Conservation (phyloP, 441 rosid genomes). For the Bocquillonia castaneifolia region DNA sequence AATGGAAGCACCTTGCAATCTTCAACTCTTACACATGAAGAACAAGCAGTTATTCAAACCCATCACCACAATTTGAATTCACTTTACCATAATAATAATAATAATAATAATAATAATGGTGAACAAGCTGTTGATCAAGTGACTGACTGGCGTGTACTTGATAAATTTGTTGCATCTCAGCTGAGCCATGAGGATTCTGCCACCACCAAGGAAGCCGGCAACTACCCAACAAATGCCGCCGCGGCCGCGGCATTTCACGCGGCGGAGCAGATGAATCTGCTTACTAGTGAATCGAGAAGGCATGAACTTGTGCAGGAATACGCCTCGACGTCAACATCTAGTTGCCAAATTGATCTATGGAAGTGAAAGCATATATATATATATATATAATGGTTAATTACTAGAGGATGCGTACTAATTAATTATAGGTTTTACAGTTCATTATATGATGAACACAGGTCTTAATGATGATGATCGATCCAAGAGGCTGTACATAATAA, state of each 20-base stretch:
- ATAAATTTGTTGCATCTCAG: conserved; percentile 95
- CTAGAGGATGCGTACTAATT: conserved; percentile 37
- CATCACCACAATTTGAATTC: conserved; percentile 51
- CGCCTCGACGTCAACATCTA: conserved; percentile 65
- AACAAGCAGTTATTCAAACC: conserved; percentile 32
- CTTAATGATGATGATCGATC: conserved; percentile 10
- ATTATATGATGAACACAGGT: conserved; percentile 20
- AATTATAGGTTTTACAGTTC: conserved; percentile 39
- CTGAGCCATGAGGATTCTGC: conserved; percentile 66
- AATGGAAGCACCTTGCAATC: conserved; percentile 52
- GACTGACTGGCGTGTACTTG: conserved; percentile 92
- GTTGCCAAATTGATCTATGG: conserved; percentile 86
- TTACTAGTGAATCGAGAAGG: conserved; percentile 39
- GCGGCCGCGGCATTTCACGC: conserved; percentile 33
- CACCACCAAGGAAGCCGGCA: conserved; percentile 35
- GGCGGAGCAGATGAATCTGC: conserved; percentile 36
- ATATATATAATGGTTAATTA: conserved; percentile 11
- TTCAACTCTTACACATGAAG: conserved; percentile 51
- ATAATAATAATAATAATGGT: conserved; percentile 8
- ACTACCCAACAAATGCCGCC: conserved; percentile 29
- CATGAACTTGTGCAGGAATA: conserved; percentile 50
- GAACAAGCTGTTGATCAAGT: conserved; percentile 64
- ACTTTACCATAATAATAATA: conserved; percentile 18
- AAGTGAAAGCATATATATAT: conserved; percentile 36
- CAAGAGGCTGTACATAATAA: conserved; percentile 56